Base-by-base conservation (phyloP, 768 basidiomycete genomes). In the Coprinopsis sp. region DNA sequence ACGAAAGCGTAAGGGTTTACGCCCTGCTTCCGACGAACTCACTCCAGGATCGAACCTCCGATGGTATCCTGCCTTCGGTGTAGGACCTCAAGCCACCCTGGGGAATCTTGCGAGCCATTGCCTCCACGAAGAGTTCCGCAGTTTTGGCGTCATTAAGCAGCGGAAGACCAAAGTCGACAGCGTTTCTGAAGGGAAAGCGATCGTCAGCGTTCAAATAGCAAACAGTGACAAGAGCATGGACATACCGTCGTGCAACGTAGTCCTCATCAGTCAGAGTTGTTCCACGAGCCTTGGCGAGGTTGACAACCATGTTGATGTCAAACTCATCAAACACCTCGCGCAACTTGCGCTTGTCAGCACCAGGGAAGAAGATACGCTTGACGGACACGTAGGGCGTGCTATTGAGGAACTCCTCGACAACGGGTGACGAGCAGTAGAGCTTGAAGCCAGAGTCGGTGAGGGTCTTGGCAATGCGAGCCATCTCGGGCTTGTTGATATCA, bases 341-440 rank as follows among this genome's bases (percentile, higher is more conserved):
- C 13, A 98, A 74, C 65, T 90, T 92, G 38, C 96, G 78, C 76
- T 99, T 98, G 69, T 99, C 96, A 52, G 89, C 84, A 40, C 87
- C 87, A 4, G 96, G 96, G 84, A 99, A 95, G 70, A 92, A 81
- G 58, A 99, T 97, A 49, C 86, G 84, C 72, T 91, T 87, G 45
- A 82, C 89, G 11, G 70, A 66, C 18, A 96, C 78, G 59, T 92
- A 84, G 6, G 84, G 82, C 40, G 92, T 73, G 49, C 68, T 65
- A 60, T 91, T 91, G 67, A 97, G 67, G 71, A 80, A 84, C 37
- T 85, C 76, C 62, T 95, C 92, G 23, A 96, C 83, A 27, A 69
- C 70, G 2, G 77, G 72, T 2, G 87, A 90, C 12, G 91, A 87
- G 64, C 89, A 92, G 72, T 87, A 97, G 37, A 99, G 78, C 66